These are phyloP conservation scores for Aspergillus sp. DNA, from an alignment of 2,329 filamentous ascomycete genomes.

Conservation along the genomic window DNA sequence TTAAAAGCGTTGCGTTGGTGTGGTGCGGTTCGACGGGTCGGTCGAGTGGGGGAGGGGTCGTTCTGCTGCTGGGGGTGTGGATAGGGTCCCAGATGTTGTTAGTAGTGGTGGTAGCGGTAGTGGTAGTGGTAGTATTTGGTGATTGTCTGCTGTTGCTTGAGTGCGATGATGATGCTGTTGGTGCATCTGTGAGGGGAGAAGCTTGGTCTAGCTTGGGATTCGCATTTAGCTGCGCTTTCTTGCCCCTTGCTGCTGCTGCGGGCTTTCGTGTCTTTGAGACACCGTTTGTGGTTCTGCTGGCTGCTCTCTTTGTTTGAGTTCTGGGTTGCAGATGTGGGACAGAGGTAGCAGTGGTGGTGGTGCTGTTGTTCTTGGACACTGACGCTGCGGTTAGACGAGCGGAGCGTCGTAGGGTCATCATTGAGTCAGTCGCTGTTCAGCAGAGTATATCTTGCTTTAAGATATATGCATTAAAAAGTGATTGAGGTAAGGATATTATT, in stretches of 20 bases:
- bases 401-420: slow-evolving; percentile 58
- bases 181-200: background rate
- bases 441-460: background rate
- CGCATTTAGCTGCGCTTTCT: slow-evolving; percentile 20
- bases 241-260: slow-evolving; percentile 24
- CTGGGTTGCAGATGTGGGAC: slow-evolving; percentile 20
- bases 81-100: slow-evolving; percentile 24
- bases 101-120: slow-evolving; percentile 19
- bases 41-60: slow-evolving; percentile 47
- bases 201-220: background rate
- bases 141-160: no score
- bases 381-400: slow-evolving; percentile 46
- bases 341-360: slow-evolving; percentile 11
- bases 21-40: slow-evolving; percentile 50
- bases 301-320: slow-evolving; percentile 25
- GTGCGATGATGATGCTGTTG: background rate
- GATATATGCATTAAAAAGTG: background rate
- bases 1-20: slow-evolving; percentile 53
- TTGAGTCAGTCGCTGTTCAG: background rate
- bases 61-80: slow-evolving; percentile 36
- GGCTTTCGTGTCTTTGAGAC: slow-evolving; percentile 35
- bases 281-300: slow-evolving; percentile 26
- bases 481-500: background rate
- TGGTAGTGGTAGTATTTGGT: background rate
- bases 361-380: slow-evolving; percentile 9